A percentile compares a stretch with the other conserved stretches of the same genome.
phyloP scores from a whole-genome alignment of 2,329 filamentous ascomycete species.

The Calonectria crousiana region DNA sequence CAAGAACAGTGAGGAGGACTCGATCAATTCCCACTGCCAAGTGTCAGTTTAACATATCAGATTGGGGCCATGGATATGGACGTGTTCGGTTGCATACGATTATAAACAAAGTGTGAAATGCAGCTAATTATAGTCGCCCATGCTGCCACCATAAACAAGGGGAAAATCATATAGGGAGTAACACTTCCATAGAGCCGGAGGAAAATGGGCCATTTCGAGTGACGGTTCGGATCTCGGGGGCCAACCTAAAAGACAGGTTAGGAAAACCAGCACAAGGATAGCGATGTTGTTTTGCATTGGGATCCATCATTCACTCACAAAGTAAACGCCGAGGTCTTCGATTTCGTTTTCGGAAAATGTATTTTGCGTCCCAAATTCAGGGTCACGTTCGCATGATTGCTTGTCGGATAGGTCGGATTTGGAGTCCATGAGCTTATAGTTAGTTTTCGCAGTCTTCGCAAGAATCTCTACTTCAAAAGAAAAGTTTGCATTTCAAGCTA shows the following conservation, averaged over 20 bases:
- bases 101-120: constrained; percentile 61
- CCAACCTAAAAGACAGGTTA: constrained; percentile 47
- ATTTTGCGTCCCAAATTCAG: background rate
- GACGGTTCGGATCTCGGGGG: constrained; percentile 75
- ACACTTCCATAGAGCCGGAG: constrained; percentile 81
- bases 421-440: background rate
- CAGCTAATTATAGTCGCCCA: constrained; percentile 76
- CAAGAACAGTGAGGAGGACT: constrained; percentile 76
- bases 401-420: background rate
- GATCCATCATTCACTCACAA: background rate
- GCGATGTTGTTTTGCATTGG: background rate
- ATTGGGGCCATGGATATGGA: no score
- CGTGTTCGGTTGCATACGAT: constrained; percentile 25
- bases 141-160: constrained; percentile 69
- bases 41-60: background rate
- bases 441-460: no score
- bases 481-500: background rate
- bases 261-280: background rate
- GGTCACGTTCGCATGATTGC: background rate
- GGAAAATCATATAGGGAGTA: constrained; percentile 78
- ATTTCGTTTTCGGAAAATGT: background rate
- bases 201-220: constrained; percentile 82
- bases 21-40: constrained; percentile 41
- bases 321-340: background rate
- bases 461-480: background rate